Conservation (phyloP, 306 rosid genomes). For the Cucumis sativus region DNA sequence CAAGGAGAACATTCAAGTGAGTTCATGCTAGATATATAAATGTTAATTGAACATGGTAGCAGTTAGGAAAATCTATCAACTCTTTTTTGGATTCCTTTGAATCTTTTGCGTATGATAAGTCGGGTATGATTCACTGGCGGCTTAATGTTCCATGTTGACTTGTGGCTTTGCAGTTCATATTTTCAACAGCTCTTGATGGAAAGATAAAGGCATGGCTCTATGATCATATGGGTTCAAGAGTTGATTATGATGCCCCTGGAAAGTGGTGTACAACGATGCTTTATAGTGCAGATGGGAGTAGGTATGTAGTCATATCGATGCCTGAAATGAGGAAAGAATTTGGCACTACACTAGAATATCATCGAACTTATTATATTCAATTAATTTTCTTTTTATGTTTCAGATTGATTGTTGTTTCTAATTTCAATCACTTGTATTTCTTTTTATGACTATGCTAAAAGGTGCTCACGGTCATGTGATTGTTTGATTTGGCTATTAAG, state of each 20-base stretch:
- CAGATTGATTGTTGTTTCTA: background rate
- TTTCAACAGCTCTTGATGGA: slow-evolving; percentile 80
- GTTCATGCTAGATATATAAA: slow-evolving; percentile 4
- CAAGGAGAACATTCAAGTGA: slow-evolving; percentile 75
- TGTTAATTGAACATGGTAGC: background rate
- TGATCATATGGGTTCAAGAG: slow-evolving; percentile 69
- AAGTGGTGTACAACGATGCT: slow-evolving; percentile 73
- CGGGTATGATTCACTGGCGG: background rate
- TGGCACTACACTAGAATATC: background rate
- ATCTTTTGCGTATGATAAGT: background rate
- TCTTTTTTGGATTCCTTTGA: background rate
- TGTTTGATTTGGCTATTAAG: background rate
- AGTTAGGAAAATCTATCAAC: background rate
- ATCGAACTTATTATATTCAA: background rate
- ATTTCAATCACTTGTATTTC: background rate
- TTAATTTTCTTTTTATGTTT: background rate
- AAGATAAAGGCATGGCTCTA: slow-evolving; percentile 91
- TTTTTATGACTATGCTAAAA: background rate
- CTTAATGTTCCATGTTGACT: slow-evolving; percentile 3
- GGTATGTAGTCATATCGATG: slow-evolving; percentile 21
- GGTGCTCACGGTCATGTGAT: background rate
- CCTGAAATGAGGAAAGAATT: background rate
- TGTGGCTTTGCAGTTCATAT: slow-evolving; percentile 58
- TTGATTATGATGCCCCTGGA: slow-evolving; percentile 88
- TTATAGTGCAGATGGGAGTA: slow-evolving; percentile 76